Evolutionary conservation across 2,329 filamentous ascomycete genomes (phyloP), one percentile per base, ranked within the genome.

Genomic region (Fusarium poae): DNA sequence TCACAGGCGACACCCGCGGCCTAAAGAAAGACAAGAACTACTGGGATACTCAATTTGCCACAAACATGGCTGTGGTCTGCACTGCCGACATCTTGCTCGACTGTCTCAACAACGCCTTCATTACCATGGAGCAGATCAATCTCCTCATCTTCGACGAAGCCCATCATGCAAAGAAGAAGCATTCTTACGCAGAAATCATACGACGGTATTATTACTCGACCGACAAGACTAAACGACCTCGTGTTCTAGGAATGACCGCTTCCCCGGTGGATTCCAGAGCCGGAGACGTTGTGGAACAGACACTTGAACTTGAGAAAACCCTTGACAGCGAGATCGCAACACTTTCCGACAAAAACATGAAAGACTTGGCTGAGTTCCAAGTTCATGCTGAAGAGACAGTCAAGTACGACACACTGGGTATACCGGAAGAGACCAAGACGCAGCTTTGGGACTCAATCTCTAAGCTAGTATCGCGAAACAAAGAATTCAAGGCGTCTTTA

Each of bases 121-220:
- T 97, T 62, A 86, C 79, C 12, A 97, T 99, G 82, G 82, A 88
- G 20, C 88, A 92, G 71, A 93, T 98, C 77, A 98, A 95, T 74
- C 85, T 99, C 2, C 83, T 99, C 37, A 89, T 98, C 62, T 97
- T 99, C 70, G 96, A 99, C 74, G 96, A 99, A 79, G 96, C 94
- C 8, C 96, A 99, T 74, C 96, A 98, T 75, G 89, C 95, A 1
- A 99, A 99, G 80, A 97, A 95, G 77, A 92, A 94, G 52, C 96
- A 99, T 74, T 86, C 93, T 0, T 99, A 97, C 75, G 93, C 95
- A 21, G 86, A 88, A 29, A 96, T 99, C 61, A 92, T 99, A 79
- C 94, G 92, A 72, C 91, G 97, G 61, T 94, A 92, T 71, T 98
- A 97, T 74, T 73, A 88, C 2, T 79, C 84, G 3, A 79, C 84